Conservation (phyloP, 2,329 filamentous ascomycete species). For the Scytalidium lignicola region DNA sequence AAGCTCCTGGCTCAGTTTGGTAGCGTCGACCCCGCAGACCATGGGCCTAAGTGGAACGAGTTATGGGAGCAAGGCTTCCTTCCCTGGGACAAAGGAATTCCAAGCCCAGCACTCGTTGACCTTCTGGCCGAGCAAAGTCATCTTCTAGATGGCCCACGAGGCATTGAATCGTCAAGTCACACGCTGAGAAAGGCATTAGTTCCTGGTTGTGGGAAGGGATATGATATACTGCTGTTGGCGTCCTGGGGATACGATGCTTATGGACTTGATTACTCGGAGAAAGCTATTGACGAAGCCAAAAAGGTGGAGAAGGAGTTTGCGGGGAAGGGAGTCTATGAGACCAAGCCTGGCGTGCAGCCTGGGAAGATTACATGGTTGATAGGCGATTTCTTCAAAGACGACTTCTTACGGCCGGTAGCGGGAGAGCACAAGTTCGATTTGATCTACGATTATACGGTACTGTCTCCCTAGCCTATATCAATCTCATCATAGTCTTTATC, state of each 20-base stretch:
- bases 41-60: slow-evolving; percentile 38
- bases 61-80: slow-evolving; percentile 40
- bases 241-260: slow-evolving; percentile 72
- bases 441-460: slow-evolving; percentile 59
- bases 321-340: slow-evolving; percentile 38
- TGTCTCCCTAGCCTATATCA: slow-evolving; percentile 10
- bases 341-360: slow-evolving; percentile 35
- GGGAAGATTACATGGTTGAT: slow-evolving; percentile 52
- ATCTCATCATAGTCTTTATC: neutral
- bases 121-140: slow-evolving; percentile 41
- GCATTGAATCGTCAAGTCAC: slow-evolving; percentile 2
- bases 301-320: slow-evolving; percentile 33
- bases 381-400: slow-evolving; percentile 63
- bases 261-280: slow-evolving; percentile 55
- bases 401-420: slow-evolving; percentile 43
- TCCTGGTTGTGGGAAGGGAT: slow-evolving; percentile 76
- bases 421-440: slow-evolving; percentile 53
- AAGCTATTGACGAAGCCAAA: slow-evolving; percentile 40
- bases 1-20: slow-evolving; percentile 10
- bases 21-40: slow-evolving; percentile 8
- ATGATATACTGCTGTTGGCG: slow-evolving; percentile 73
- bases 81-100: slow-evolving; percentile 53
- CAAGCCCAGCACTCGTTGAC: slow-evolving; percentile 49
- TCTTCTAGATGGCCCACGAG: slow-evolving; percentile 32
- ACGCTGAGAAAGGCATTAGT: slow-evolving; percentile 58